phyloP scores from a whole-genome alignment of 805 yeast genomes.

The Barnettozyma botsteinii region DNA sequence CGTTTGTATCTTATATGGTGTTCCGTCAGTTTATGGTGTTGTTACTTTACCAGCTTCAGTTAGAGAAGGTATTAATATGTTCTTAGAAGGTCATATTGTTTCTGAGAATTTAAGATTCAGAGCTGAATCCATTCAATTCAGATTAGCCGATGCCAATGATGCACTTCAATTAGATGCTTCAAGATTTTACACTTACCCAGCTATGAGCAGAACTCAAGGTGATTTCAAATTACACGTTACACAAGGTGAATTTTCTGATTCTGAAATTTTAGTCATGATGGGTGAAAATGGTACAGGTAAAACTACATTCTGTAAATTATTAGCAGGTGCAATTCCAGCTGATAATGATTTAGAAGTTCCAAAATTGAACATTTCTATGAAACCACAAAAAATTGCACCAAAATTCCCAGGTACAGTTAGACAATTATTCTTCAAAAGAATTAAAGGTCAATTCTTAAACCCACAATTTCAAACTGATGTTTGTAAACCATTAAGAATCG shows the following conservation, averaged over 20 bases:
- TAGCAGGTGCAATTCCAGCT: constrained; percentile 90
- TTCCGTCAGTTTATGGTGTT: constrained; percentile 97
- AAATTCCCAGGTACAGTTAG: constrained; percentile 98
- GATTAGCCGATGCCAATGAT: constrained; percentile 86
- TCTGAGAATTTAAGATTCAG: constrained; percentile 96
- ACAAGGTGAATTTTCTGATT: constrained; percentile 87
- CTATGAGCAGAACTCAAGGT: constrained; percentile 89
- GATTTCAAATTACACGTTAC: constrained; percentile 83
- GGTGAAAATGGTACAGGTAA: constrained; percentile 99
- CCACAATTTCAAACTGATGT: constrained; percentile 99
- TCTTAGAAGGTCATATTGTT: constrained; percentile 96
- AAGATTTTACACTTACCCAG: constrained; percentile 70
- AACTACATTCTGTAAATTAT: constrained; percentile 91
- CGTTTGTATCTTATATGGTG: constrained; percentile 95
- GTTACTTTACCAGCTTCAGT: constrained; percentile 95
- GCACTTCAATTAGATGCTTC: constrained; percentile 70
- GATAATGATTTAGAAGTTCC: constrained; percentile 80
- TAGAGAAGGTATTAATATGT: constrained; percentile 98
- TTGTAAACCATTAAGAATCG: constrained; percentile 89
- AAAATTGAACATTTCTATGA: constrained; percentile 89
- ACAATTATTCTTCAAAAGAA: constrained; percentile 93
- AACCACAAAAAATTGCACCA: constrained; percentile 99
- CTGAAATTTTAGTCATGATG: constrained; percentile 98
- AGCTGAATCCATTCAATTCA: constrained; percentile 90
- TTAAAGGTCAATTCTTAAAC: constrained; percentile 86